A percentile compares a stretch with the other conserved stretches of the same genome.
Evolutionary conservation across 164 flowering plant species (phyloP).

Genomic region (Annona cherimola): DNA sequence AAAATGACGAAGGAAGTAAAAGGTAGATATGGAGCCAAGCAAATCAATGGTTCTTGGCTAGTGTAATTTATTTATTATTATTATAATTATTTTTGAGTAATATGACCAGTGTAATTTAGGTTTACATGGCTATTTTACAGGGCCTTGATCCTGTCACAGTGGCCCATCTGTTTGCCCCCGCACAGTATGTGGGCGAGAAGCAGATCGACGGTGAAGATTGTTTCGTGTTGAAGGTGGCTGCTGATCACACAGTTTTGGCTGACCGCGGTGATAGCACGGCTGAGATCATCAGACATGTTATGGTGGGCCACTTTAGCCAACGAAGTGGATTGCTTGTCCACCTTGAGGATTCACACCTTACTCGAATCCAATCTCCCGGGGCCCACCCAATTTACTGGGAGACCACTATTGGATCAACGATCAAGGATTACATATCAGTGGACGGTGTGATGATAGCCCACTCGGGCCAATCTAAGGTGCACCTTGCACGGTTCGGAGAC

Average conservation of each 20-base stretch:
- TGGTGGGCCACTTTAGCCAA: slow-evolving; percentile 78
- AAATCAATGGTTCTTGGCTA: too few relatives aligned
- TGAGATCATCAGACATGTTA: slow-evolving; percentile 77
- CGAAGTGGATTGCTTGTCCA: slow-evolving; percentile 61
- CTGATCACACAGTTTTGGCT: slow-evolving; percentile 52
- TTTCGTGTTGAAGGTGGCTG: slow-evolving; percentile 60
- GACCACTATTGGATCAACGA: slow-evolving; percentile 58
- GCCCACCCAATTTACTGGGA: slow-evolving; percentile 72
- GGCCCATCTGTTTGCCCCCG: slow-evolving; percentile 53
- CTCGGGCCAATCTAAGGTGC: slow-evolving; percentile 56
- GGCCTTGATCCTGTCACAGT: slow-evolving; percentile 74
- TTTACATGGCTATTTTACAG: slow-evolving; percentile 27
- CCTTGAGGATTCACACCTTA: slow-evolving; percentile 71
- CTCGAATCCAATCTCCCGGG: slow-evolving; percentile 69
- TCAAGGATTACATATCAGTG: slow-evolving; percentile 55
- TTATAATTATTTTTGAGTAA: neutral
- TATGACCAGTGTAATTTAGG: neutral
- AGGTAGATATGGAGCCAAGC: too few relatives aligned
- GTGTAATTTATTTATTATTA: too few relatives aligned
- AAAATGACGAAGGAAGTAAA: too few relatives aligned
- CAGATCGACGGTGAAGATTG: slow-evolving; percentile 45
- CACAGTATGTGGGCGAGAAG: slow-evolving; percentile 75
- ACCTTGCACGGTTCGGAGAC: slow-evolving; percentile 68
- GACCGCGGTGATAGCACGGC: slow-evolving; percentile 68
- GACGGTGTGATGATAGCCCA: slow-evolving; percentile 79